phyloP scores from a whole-genome alignment of 2,329 filamentous ascomycete genomes.

The Botrytis fabae region DNA sequence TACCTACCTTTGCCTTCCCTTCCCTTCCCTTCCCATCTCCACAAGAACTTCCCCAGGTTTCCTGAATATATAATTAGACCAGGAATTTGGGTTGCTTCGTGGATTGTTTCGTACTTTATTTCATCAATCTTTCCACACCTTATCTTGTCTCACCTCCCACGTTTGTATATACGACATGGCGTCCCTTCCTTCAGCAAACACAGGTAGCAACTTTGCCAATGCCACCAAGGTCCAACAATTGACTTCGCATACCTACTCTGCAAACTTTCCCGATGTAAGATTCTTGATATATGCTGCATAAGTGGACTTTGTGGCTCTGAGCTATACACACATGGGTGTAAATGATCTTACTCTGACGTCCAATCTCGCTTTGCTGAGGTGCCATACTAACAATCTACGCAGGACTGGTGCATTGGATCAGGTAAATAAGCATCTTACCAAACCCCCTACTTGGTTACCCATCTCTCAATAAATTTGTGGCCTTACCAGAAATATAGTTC shows the following conservation, averaged over 20 bases:
- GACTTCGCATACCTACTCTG: constrained; percentile 58
- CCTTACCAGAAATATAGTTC: constrained; percentile 49
- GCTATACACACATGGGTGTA: neutral
- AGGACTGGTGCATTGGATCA: constrained; percentile 64
- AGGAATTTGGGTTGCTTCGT: neutral
- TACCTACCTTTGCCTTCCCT: neutral
- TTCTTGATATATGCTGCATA: neutral
- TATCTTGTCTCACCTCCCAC: neutral
- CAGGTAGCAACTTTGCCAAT: constrained; percentile 34
- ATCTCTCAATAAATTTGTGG: constrained; percentile 17
- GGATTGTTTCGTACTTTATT: neutral
- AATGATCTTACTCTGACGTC: neutral
- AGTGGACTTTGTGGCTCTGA: neutral
- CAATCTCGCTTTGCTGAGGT: neutral
- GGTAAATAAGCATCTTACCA: constrained; percentile 45
- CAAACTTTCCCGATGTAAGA: constrained; percentile 48
- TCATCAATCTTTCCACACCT: neutral
- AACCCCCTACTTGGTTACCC: neutral
- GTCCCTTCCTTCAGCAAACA: constrained; percentile 9
- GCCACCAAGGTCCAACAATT: constrained; percentile 50
- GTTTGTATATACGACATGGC: constrained; percentile 4
- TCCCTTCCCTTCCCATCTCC: neutral
- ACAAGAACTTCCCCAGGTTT: neutral
- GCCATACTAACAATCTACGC: neutral
- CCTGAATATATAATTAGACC: neutral